A percentile compares a stretch with the other conserved stretches of the same genome.
These are phyloP conservation scores for Obelidium mucronatum DNA, from an alignment of 192 early-diverging fungal genomes.

Conservation along the genomic window DNA sequence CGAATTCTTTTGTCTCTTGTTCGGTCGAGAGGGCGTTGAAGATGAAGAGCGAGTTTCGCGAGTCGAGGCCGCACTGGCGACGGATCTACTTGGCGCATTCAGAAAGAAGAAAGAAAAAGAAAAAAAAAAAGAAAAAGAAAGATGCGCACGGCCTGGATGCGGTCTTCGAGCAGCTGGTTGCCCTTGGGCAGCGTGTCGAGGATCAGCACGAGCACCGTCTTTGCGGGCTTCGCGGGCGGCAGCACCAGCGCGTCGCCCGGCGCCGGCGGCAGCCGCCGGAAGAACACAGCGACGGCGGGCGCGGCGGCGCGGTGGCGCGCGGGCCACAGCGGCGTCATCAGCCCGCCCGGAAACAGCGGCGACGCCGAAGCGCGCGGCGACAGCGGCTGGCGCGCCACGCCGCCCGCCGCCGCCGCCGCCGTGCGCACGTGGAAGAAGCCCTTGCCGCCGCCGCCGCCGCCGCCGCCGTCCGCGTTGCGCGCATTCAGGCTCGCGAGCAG, in stretches of 20 bases:
- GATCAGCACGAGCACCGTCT: conserved; percentile 76
- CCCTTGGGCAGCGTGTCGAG: conserved; percentile 62
- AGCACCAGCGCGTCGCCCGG: neutral
- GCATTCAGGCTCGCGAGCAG: conserved; percentile 42
- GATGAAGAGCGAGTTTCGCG: conserved; percentile 72
- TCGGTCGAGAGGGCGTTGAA: conserved; percentile 35
- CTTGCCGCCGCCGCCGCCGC: conserved; percentile 34
- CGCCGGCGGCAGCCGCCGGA: too few relatives aligned
- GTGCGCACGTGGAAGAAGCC: conserved; percentile 47
- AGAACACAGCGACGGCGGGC: too few relatives aligned
- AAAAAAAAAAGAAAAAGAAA: too few relatives aligned
- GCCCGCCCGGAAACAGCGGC: conserved; percentile 82
- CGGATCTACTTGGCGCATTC: too few relatives aligned
- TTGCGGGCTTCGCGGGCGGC: conserved; percentile 64
- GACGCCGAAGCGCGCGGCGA: conserved; percentile 75
- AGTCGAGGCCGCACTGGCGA: conserved; percentile 72
- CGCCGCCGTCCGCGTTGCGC: conserved; percentile 48
- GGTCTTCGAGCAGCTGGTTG: conserved; percentile 72
- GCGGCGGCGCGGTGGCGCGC: too few relatives aligned
- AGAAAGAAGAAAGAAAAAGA: too few relatives aligned
- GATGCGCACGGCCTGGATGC: conserved; percentile 66
- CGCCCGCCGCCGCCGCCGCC: neutral
- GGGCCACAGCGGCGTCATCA: conserved; percentile 79
- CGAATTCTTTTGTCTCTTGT: conserved; percentile 67
- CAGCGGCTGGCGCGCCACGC: conserved; percentile 39